Conservation (phyloP, 805 yeast species). For the Yarrowia sp. region DNA sequence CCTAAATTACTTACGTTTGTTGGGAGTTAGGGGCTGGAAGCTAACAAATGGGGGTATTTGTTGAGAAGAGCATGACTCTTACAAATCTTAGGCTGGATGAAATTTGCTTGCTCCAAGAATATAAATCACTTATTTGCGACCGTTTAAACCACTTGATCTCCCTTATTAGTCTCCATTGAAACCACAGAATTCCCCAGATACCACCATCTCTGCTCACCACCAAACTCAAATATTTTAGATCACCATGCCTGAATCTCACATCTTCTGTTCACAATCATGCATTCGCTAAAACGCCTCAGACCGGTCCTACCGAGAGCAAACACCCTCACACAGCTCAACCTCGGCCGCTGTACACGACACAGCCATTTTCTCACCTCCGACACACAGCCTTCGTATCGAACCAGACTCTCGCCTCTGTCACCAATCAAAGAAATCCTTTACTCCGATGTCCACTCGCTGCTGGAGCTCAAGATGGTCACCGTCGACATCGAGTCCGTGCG, state of each 20-base stretch:
- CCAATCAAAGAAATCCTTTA: slow-evolving; percentile 6
- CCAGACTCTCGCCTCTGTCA: slow-evolving; percentile 9
- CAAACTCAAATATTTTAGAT: background rate
- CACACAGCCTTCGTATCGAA: slow-evolving; percentile 5
- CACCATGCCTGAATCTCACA: background rate
- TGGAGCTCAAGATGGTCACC: slow-evolving; percentile 11
- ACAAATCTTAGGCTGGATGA: too few relatives aligned
- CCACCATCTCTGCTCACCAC: background rate
- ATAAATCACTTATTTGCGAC: too few relatives aligned
- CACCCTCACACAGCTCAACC: background rate
- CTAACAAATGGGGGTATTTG: background rate
- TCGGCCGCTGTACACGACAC: background rate
- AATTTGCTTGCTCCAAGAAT: too few relatives aligned
- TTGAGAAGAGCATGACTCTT: too few relatives aligned
- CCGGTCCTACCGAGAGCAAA: background rate
- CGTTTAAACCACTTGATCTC: too few relatives aligned
- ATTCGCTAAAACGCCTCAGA: background rate
- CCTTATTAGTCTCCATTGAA: too few relatives aligned
- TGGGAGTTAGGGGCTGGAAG: background rate
- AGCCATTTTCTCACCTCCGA: slow-evolving; percentile 5
- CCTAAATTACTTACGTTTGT: too few relatives aligned
- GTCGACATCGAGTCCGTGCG: background rate
- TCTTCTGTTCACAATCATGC: background rate
- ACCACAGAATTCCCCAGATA: too few relatives aligned
- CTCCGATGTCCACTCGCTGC: slow-evolving; percentile 2